Base-by-base conservation (phyloP, 495 filamentous ascomycete species). In the Aspergillus heteromorphus region DNA sequence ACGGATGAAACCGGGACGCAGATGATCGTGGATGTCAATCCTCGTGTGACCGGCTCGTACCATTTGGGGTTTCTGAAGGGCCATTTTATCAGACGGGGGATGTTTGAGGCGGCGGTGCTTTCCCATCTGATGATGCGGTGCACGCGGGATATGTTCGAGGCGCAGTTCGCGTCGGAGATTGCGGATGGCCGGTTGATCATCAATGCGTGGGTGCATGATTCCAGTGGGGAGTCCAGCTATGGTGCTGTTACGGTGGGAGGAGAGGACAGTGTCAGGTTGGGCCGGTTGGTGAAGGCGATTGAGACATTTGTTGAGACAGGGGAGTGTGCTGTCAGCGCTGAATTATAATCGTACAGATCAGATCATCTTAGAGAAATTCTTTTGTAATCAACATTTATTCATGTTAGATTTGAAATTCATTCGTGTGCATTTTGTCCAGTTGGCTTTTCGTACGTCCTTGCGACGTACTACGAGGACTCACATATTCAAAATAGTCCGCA, bases 11-110 rank as follows among this genome's bases (percentile, higher is more conserved):
- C 8, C 1, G 54, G 48, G 17, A 10, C 36, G 10, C 48, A 45
- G 7, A 11, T 56, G 8, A 29, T 56, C 8, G 49, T 56, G 18
- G 54, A 56, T 48, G 18, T 56, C 25, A 56, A 56, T 48, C 47
- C 43, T 3, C 54, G 54, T n/a, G 40, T 51, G 9, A 56, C 54
- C 4, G 54, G 54, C 13, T 45, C 54, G 13, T 56, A 47, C 45
- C 48, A 51, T 47, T 31, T 56, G 11, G 54, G 54, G 27, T 21
- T 40, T 4, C 27, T 56, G 11, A 36, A 21, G 29, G 48, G 48
- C 0, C 54, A 57, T 41, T 57, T 57, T 23, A 23, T 20, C 10
- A 17, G 30, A 0, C 17, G 30, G 29, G 54, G 54, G 8, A 31
- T 51, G 13, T 30, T 27, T 3, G 54, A 51, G 11, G 54, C 31